Base-by-base conservation (phyloP, 331 rosid species). In the Spiraea crenata region DNA sequence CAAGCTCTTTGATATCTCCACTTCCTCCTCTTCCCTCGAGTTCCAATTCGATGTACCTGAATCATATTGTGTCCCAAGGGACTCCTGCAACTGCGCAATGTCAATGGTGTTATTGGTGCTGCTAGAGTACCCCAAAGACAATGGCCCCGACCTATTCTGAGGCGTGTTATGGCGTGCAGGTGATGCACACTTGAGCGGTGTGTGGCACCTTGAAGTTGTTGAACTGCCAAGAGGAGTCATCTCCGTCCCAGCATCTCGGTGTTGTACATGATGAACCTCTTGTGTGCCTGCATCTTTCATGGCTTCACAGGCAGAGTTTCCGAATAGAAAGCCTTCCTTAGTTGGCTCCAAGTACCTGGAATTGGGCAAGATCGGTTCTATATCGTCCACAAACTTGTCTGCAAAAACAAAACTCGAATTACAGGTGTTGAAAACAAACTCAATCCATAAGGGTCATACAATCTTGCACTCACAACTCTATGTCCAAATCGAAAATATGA, bases 211-310 rank as follows among this genome's bases (percentile, higher is more conserved):
- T 68, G 99, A 89, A 51, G 96, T 88, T 31, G 96, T 91, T 54
- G 98, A 95, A 74, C 98, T 95, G 45, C 98, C 99, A n/a, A 89
- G 82, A 19, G 99, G 98, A 46, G 96, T 89, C 96, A 95, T 91
- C 67, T 91, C 99, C 2, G 99, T 91, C 44, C 99, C 99, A 50
- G 80, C 73, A 75, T 91, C 99, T 70, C 83, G 81, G 41, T 92
- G 96, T 37, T 90, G 82, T 49, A 82, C 73, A 63, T 81, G 82
- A 51, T 79, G 80, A 69, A 75, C 51, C 61, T 80, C 74, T 74
- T 85, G 88, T 34, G 90, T 79, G 74, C 77, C 81, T 3, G 89
- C 83, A 57, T 82, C 89, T 78, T 80, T 78, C 90, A 80, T 81
- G 76, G 78, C 67, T 39, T 74, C 88, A 42, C 73, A 75, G 20